Base-by-base conservation (phyloP, 2,329 filamentous ascomycete species). In the Aspergillus sp. region DNA sequence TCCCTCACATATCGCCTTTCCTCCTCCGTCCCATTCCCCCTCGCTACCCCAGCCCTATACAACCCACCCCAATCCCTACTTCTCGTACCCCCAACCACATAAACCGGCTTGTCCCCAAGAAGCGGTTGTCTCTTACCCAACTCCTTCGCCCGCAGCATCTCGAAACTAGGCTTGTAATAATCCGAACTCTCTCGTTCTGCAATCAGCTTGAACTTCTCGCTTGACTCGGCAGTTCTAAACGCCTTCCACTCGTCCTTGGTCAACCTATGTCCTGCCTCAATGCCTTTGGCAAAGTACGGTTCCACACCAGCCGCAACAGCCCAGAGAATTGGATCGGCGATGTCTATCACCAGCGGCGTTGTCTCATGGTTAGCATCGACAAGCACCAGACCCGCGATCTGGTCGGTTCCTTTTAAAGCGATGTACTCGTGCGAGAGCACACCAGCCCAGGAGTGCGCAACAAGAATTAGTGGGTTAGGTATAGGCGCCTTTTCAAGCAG, bases 21-120 rank as follows among this genome's bases (percentile, higher is more conserved):
- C 50, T 69, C 68, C 56, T 71, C 68, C 0, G 65, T 74, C 6
- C 73, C 74, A 52, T 74, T 70, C 3, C 70, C 72, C 51, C 51
- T 68, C 24, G 60, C 68, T 37, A 74, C 58, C 3, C 71, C 73
- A 15, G 63, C 68, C 37, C 66, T 58, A 51, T 73, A 75, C 61
- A 74, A 51, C 2, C 64, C 60, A 53, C 56, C 62, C 67, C 67
- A 69, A 54, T 72, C 68, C 54, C 69, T 62, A 30, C 69, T 68
- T 30, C 67, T 60, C 13, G 50, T 63, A 7, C 68, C 66, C 33
- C 59, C 60, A 58, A 71, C 66, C 24, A 68, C 65, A 61, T 59
- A 68, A 55, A 71, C 56, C 33, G 67, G 65, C 22, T 59, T 66
- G 7, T 63, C 50, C 7, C 61, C 65, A 27, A 70, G 6, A 17